Evolutionary conservation across 345 rosid species (phyloP), one percentile per base, ranked within the genome.

Genomic region (Salix brachista): DNA sequence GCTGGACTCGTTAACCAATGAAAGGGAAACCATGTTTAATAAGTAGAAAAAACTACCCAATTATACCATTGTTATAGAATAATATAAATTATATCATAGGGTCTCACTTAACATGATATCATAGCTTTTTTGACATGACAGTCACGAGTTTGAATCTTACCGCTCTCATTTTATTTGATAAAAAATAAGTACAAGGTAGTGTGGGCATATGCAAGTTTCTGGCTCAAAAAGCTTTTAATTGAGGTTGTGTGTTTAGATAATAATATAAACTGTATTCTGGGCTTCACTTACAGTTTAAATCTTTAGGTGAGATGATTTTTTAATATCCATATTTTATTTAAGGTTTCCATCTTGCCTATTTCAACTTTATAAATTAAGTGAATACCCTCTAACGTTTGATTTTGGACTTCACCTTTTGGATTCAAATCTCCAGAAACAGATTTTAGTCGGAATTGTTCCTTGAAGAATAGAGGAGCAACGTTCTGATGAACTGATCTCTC

Each of bases 101-200:
- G 37, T 34, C 6, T 34, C 1, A 34, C 6, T 1, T 34, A 34
- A 5, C 6, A 34, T 34, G 37, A 34, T 34, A 34, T 5, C 1
- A 5, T 6, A 34, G 6, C 1, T 0, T 34, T 4, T 0, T 34
- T 34, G 1, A 34, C 6, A 0, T 0, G 6, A 34, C 1, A 1
- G 5, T 5, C 0, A 5, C 0, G 7, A 5, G 37, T 34, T 34
- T 0, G 1, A 34, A 34, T 34, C 37, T 34, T 0, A 34, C 6
- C 6, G 1, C 0, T 5, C 6, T 34, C 0, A 34, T 34, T 34
- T 0, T 34, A 34, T 34, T 34, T 34, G 37, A 34, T 34, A 34
- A 34, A 34, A 34, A 34, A 0, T 5, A 34, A 34, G 1, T 34
- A 34, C 6, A 34, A 34, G 5, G 1, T 34, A 34, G 1, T 34